Conservation (phyloP, 2,329 filamentous ascomycete genomes). For the Xylariaceae sp. region DNA sequence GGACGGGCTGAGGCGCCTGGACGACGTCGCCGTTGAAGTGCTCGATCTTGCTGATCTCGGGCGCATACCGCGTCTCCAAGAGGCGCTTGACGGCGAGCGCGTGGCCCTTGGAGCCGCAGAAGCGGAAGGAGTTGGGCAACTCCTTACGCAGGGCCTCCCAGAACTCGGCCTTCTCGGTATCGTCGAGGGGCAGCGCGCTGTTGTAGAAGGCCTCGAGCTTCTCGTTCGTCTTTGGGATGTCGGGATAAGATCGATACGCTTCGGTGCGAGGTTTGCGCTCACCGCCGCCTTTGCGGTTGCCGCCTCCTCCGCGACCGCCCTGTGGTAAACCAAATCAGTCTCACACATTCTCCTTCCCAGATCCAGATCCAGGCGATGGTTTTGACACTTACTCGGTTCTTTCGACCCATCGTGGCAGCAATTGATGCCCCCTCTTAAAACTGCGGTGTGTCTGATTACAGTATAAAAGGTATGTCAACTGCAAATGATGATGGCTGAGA, state of each 20-base stretch:
- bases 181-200: slow-evolving; percentile 65
- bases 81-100: slow-evolving; percentile 88
- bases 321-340: slow-evolving; percentile 11
- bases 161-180: slow-evolving; percentile 73
- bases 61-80: slow-evolving; percentile 82
- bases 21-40: slow-evolving; percentile 77
- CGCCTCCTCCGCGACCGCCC: slow-evolving; percentile 30
- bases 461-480: too few species aligned
- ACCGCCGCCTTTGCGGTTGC: slow-evolving; percentile 27
- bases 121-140: slow-evolving; percentile 94
- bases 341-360: background rate
- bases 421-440: too few species aligned
- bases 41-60: slow-evolving; percentile 79
- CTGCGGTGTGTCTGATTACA: too few species aligned
- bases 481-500: too few species aligned
- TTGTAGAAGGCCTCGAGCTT: slow-evolving; percentile 86
- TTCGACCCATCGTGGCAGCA: slow-evolving; percentile 25
- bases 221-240: slow-evolving; percentile 73
- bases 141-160: slow-evolving; percentile 80
- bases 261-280: slow-evolving; percentile 25
- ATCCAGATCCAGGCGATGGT: background rate
- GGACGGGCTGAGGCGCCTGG: slow-evolving; percentile 72
- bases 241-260: slow-evolving; percentile 43
- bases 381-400: slow-evolving; percentile 24
- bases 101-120: slow-evolving; percentile 92